Base-by-base conservation (phyloP, 768 basidiomycete genomes). In the Suillus subalutaceus region DNA sequence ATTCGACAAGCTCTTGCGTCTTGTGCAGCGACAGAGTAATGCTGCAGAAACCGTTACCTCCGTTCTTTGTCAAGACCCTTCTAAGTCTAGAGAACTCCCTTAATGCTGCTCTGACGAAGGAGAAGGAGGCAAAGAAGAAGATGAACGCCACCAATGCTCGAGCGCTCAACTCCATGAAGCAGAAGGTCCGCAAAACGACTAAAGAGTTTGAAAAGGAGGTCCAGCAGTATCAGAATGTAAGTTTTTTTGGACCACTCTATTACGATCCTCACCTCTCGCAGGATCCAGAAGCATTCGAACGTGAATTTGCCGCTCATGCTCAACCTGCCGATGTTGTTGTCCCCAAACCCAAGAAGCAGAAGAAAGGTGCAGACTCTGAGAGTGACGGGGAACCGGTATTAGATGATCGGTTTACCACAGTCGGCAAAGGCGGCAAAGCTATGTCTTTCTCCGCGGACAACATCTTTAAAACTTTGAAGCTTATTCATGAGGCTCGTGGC, bases 161-260 rank as follows among this genome's bases (percentile, higher is more conserved):
- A 73, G 94, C 96, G 2, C 85, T 99, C 69, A 98, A 94, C 62
- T 92, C 92, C n/a, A 92, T 98, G 90, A 98, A 96, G 80, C 97
- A 99, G 80, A 97, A 96, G 78, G 85, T 98, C 64, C 96, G 92
- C 82, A 99, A 96, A 81, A 85, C 91, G 12, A 72, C 84, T 64
- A 97, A 96, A 78, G 97, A 99, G 76, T 86, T 93, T 74, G 97
- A 98, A 79, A 78, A 77, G 13, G 90, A 93, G 69, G 78, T 96
- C 50, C 88, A 88, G 74, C 86, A 86, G 66, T 98, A 89, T 80
- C 90, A 91, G 73, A 84, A 87, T 76, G 96, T 95, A 72, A 69
- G 86, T 74, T 16, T 18, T 63, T 50, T 18, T 50, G 16, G 18
- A 23, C 8, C 38, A 35, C 48, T 30, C 23, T 23, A 46, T 65